phyloP scores from a whole-genome alignment of 2,329 filamentous ascomycete species.

The Penicillium freii region DNA sequence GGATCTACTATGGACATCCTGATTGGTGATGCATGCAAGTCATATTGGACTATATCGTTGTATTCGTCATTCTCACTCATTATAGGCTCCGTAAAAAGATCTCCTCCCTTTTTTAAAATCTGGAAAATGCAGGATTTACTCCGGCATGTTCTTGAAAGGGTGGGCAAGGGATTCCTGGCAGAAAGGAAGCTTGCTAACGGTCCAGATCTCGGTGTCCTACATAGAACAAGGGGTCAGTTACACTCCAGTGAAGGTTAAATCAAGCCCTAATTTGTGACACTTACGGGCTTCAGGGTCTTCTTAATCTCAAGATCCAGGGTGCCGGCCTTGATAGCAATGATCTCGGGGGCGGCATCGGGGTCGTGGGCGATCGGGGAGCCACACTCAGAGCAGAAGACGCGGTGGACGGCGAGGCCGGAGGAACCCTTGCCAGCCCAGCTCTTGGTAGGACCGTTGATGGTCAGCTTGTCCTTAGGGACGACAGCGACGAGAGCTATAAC shows the following conservation, averaged over 20 bases:
- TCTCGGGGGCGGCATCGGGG: conserved; percentile 66
- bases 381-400: conserved; percentile 68
- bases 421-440: conserved; percentile 59
- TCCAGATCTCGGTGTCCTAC: conserved; percentile 66
- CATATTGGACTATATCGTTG: not conserved
- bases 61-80: conserved; percentile 3
- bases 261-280: conserved; percentile 1
- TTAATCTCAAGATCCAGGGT: conserved; percentile 63
- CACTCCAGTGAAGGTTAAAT: not conserved
- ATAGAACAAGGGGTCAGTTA: not conserved
- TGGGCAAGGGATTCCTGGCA: conserved; percentile 64
- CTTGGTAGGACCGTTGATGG: conserved; percentile 63
- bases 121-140: conserved; percentile 38
- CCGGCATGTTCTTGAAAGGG: conserved; percentile 63
- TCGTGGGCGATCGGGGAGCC: conserved; percentile 69
- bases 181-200: conserved; percentile 66
- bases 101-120: not conserved
- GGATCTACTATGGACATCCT: not conserved
- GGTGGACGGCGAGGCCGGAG: conserved; percentile 64
- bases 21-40: not conserved
- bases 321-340: conserved; percentile 68
- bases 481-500: conserved; percentile 60
- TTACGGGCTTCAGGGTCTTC: conserved; percentile 62
- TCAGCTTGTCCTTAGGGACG: conserved; percentile 65
- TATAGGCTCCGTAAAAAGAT: not conserved